Base-by-base conservation (phyloP, 2,329 filamentous ascomycete species). In the Penicillium sp. region DNA sequence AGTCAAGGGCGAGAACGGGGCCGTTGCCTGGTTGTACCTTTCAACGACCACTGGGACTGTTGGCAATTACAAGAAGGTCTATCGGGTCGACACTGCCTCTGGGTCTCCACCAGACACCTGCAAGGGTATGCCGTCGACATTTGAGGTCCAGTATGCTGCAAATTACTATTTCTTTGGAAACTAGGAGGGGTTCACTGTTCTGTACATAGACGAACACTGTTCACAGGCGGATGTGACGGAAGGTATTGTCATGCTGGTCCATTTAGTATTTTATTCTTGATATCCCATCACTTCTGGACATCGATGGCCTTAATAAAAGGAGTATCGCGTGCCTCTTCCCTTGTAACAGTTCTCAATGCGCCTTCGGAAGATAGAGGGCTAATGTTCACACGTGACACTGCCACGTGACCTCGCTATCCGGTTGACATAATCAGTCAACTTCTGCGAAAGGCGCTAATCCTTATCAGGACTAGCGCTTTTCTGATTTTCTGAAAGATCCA, bases 11-110 rank as follows among this genome's bases (percentile, higher is more conserved):
- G 80, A 76, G 33, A 74, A 88, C 64, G 80, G 81, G 9, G 87
- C 89, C 6, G 90, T 96, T 1, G 66, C 86, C 0, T 96, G 92
- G 91, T 78, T 97, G 57, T 88, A 87, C 70, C 81, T 96, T 6
- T 69, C 69, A 5, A 65, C 71, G 4, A 76, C 79, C 23, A 69
- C 74, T 42, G 81, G 78, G 28, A 81, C 81, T n/a, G 86, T 83
- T 1, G 83, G 82, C 2, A 75, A 78, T 42, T 83, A 89, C 61
- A 82, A 85, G 69, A 85, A 90, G 69, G 86, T 96, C 23, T 97
- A 93, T 74, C 83, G 93, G 12, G 76, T 96, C 42, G 81, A 89
- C 64, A 97, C 93, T 10, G 90, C 87, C 0, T 92, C 91, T 24
- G 93, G 93, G 10, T 83, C 81, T 43, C 75, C 90, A 2, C 92